Conservation (phyloP, 2,329 filamentous ascomycete genomes). For the Neophaeococcomyces mojaviensis region DNA sequence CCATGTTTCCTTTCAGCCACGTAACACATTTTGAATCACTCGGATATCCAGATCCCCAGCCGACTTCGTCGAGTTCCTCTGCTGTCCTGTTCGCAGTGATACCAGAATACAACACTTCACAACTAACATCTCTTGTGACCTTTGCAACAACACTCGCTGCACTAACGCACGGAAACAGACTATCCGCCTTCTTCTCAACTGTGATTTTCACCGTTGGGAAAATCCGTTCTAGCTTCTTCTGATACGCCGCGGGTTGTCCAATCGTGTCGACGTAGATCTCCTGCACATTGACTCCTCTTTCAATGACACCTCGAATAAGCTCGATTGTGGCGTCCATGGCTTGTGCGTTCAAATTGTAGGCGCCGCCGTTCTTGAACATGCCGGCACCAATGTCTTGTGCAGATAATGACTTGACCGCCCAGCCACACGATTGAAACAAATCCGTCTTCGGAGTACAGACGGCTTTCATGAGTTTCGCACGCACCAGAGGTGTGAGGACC, state of each 20-base stretch:
- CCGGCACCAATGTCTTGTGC: slow-evolving; percentile 72
- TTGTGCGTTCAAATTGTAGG: slow-evolving; percentile 92
- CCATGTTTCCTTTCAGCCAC: slow-evolving; percentile 82
- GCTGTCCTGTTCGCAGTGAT: slow-evolving; percentile 24
- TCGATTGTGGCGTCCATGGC: slow-evolving; percentile 85
- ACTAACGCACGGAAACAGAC: slow-evolving; percentile 83
- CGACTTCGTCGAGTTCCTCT: slow-evolving; percentile 31
- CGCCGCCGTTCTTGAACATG: slow-evolving; percentile 57
- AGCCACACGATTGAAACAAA: slow-evolving; percentile 63
- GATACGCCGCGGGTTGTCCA: slow-evolving; percentile 73
- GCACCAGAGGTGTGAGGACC: slow-evolving; percentile 72
- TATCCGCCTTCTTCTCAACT: slow-evolving; percentile 86
- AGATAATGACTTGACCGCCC: slow-evolving; percentile 73
- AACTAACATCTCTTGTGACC: slow-evolving; percentile 82
- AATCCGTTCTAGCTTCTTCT: slow-evolving; percentile 71
- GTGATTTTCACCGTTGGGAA: slow-evolving; percentile 72
- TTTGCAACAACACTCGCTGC: slow-evolving; percentile 93
- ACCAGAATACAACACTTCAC: slow-evolving; percentile 65
- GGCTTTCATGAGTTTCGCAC: slow-evolving; percentile 61
- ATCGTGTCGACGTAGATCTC: slow-evolving; percentile 96
- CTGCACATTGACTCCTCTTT: slow-evolving; percentile 68
- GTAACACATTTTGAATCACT: slow-evolving; percentile 70
- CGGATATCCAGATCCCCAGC: slow-evolving; percentile 91
- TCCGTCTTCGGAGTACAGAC: slow-evolving; percentile 61
- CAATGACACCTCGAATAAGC: slow-evolving; percentile 70